Evolutionary conservation across 805 yeast genomes (phyloP).

Genomic region (Yueomyces sinensis): DNA sequence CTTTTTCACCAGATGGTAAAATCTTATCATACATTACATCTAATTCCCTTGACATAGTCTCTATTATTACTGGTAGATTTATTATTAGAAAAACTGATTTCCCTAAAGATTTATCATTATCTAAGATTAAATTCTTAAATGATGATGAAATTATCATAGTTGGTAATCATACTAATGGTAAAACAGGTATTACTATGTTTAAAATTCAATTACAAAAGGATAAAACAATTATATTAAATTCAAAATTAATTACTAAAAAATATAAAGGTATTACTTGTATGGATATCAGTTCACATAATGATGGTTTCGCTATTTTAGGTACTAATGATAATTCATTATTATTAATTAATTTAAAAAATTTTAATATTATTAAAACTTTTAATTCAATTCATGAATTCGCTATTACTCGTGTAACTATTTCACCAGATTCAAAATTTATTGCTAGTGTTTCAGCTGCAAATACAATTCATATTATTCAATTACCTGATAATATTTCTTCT

Average conservation of each 20-base stretch:
- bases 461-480: constrained; percentile 45
- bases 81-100: constrained; percentile 25
- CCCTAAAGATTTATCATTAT: constrained; percentile 17
- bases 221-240: constrained; percentile 8
- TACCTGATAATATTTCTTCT: constrained; percentile 39
- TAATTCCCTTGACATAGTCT: constrained; percentile 32
- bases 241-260: constrained; percentile 19
- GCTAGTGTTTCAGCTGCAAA: constrained; percentile 73
- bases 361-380: constrained; percentile 37
- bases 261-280: constrained; percentile 45
- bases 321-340: constrained; percentile 50
- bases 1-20: constrained; percentile 55
- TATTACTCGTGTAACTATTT: constrained; percentile 57
- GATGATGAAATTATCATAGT: constrained; percentile 29
- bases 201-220: constrained; percentile 17
- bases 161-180: constrained; percentile 27
- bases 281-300: constrained; percentile 26
- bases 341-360: constrained; percentile 37
- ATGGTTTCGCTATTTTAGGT: constrained; percentile 31
- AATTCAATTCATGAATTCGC: constrained; percentile 65
- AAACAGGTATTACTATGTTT: constrained; percentile 27
- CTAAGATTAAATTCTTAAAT: constrained; percentile 26
- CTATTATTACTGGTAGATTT: constrained; percentile 29
- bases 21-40: constrained; percentile 51
- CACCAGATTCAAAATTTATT: constrained; percentile 51